phyloP scores from a whole-genome alignment of 2,329 filamentous ascomycete genomes.

The Diaporthe sp. region DNA sequence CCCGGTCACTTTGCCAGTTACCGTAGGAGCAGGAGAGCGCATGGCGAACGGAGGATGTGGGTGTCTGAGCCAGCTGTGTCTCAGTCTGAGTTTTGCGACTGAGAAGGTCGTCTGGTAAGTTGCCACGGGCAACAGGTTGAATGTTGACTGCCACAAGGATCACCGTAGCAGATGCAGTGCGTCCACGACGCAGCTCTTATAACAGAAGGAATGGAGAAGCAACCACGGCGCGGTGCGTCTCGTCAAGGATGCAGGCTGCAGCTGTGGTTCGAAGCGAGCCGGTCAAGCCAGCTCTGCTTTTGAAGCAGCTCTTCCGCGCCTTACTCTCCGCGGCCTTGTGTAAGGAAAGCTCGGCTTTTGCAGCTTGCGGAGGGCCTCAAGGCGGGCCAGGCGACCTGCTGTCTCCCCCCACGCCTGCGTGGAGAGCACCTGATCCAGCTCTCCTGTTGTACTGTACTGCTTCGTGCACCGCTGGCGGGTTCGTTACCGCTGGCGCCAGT shows the following conservation, averaged over 20 bases:
- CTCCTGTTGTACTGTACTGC: constrained; percentile 26
- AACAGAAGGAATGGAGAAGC: neutral
- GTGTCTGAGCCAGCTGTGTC: neutral
- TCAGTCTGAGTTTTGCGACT: constrained; percentile 12
- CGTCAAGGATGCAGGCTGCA: constrained; percentile 11
- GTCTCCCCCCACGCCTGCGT: neutral
- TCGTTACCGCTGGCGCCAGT: constrained; percentile 11
- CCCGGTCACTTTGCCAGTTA: neutral
- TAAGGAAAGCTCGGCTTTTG: neutral
- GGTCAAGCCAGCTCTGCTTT: neutral
- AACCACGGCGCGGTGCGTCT: neutral
- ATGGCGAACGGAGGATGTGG: constrained; percentile 9
- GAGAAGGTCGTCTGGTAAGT: constrained; percentile 12
- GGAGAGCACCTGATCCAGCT: constrained; percentile 19
- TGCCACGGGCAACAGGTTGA: constrained; percentile 14
- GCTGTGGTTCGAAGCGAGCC: neutral
- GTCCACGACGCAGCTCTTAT: constrained; percentile 11
- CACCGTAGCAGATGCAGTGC: neutral
- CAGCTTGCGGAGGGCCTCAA: constrained; percentile 1
- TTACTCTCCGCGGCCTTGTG: neutral
- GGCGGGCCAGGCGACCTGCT: constrained; percentile 20
- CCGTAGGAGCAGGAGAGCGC: constrained; percentile 22
- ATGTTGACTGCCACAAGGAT: constrained; percentile 8
- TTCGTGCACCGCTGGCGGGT: neutral
- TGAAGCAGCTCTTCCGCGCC: neutral